phyloP scores from a whole-genome alignment of 345 rosid genomes.

The Pugionium cornutum region DNA sequence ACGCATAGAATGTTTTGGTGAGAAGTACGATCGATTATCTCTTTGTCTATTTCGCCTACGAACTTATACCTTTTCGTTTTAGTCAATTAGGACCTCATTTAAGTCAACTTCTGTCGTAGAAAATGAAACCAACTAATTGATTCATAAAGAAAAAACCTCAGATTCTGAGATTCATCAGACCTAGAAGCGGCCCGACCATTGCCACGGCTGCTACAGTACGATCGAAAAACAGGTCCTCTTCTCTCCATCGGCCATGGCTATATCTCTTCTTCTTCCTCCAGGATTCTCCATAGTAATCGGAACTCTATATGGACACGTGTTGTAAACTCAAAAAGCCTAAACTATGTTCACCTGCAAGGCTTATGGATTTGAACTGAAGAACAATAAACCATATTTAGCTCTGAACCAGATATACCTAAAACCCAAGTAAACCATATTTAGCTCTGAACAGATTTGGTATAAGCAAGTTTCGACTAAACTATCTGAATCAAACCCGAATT shows the following conservation, averaged over 20 bases:
- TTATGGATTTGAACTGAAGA: constrained; percentile 13
- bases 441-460: not conserved
- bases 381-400: not conserved
- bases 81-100: too few relatives aligned
- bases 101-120: too few relatives aligned
- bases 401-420: not conserved
- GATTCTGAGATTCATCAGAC: not conserved
- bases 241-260: constrained; percentile 16
- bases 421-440: not conserved
- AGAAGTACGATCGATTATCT: too few relatives aligned
- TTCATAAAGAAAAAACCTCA: too few relatives aligned
- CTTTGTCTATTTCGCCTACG: too few relatives aligned
- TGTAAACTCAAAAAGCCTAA: constrained; percentile 8
- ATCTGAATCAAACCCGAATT: not conserved
- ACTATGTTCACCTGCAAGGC: constrained; percentile 20
- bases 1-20: too few relatives aligned
- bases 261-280: constrained; percentile 26
- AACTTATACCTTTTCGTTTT: too few relatives aligned
- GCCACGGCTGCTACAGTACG: not conserved
- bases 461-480: not conserved
- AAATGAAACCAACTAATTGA: too few relatives aligned
- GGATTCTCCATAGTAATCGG: constrained; percentile 26
- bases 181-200: not conserved
- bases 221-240: not conserved
- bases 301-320: too few relatives aligned